Base-by-base conservation (phyloP, 768 basidiomycete genomes). In the Serpula lacrymans region DNA sequence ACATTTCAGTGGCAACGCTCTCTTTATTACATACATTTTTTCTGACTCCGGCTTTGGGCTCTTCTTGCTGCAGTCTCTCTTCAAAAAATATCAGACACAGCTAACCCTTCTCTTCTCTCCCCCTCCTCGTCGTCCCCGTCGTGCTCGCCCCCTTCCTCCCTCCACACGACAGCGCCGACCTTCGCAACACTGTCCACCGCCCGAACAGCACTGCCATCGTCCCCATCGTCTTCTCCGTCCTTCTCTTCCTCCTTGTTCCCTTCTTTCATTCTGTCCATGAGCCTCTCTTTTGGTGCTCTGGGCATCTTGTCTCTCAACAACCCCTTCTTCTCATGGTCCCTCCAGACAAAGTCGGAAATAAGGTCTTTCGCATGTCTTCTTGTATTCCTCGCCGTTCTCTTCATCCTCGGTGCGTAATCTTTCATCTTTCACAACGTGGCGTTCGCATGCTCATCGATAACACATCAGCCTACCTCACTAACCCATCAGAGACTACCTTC, bases 401-500 rank as follows among this genome's bases (percentile, higher is more conserved):
- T 85, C 52, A 72, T 89, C 51, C 72, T 91, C 34, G 88, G 88
- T 88, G 51, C 63, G 79, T 65, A 27, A 34, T 35, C 49, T 49
- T 43, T 46, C 30, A 45, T 37, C 38, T 34, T 36, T 12, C 34
- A 35, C 17, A 33, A 14, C 9, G 2, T 11, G 8, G 10, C 42
- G 16, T 49, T 28, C 45, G 47, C 27, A 39, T 34, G 32, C 44
- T 24, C 29, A 47, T 43, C 34, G 23, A 30, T 8, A 44, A 49
- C 37, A 43, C 32, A 45, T 31, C 69, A 97, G 95, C 94, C 34
- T 92, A 92, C 70, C 78, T 94, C 59, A 90, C 92, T 24, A 98
- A 97, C 63, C 95, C 95, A 17, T 82, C 85, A 41, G 93, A 97
- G 64, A 82, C 82, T 34, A 92, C 92, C 6, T 97, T 99, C 65